Evolutionary conservation across 441 rosid genomes (phyloP).

Genomic region (Manihot esculenta): DNA sequence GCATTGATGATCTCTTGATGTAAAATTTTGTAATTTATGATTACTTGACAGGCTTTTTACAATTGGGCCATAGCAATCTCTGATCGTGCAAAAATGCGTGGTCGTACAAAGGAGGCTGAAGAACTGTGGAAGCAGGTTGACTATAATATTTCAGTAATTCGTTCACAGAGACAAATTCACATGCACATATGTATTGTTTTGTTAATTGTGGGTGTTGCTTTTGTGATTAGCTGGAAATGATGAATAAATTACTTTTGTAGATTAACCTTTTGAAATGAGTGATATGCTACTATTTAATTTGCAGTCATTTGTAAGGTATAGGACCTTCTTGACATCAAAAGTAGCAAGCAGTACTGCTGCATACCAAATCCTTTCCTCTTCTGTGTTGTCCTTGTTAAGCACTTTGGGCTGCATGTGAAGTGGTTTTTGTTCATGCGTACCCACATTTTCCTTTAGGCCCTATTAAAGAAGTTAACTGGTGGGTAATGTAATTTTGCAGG

Average conservation of each 20-base stretch:
- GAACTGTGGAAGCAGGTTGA: constrained; percentile 93
- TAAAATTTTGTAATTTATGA: background rate
- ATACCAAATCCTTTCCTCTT: background rate
- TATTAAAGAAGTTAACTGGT: no score
- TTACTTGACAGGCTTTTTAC: constrained; percentile 92
- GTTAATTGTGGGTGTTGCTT: background rate
- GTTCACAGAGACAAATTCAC: no score
- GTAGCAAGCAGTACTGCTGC: background rate
- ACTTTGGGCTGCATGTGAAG: no score
- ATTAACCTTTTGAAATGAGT: no score
- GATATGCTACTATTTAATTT: background rate
- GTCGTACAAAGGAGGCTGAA: constrained; percentile 99
- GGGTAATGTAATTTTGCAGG: constrained; percentile 50
- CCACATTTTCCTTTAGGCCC: no score
- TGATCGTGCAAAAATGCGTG: constrained; percentile 98
- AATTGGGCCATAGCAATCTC: constrained; percentile 99
- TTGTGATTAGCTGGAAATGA: background rate
- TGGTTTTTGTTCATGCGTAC: no score
- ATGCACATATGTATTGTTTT: background rate
- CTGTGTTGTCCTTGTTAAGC: constrained; percentile 4
- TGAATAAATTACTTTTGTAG: background rate
- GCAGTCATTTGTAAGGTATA: background rate
- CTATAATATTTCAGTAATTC: no score
- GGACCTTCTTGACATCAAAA: background rate
- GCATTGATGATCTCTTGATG: background rate